Evolutionary conservation across 1,139 yeast species (phyloP), one percentile per base, ranked within the genome.

Genomic region (Debaryomycetaceae sp.): DNA sequence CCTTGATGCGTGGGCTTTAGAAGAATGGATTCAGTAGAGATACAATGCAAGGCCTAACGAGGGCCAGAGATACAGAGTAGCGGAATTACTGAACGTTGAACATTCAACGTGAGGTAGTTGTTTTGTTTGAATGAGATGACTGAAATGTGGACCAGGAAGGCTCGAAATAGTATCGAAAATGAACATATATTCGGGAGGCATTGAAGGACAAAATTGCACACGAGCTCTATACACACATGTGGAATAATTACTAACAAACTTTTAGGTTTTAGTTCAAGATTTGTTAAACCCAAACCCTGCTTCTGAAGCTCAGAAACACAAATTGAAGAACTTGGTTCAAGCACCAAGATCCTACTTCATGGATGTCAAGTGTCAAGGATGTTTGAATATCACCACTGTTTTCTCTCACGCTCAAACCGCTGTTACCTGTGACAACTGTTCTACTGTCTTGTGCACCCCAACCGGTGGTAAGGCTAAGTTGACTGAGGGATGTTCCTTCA

Each of bases 341-440:
- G 73, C 86, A 58, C 97, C 97, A 75, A 87, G 96, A 82, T 88
- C 96, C 53, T 89, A 80, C 85, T 90, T 89, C 88, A 87, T 90
- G 95, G 97, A 89, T 69, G 96, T 89, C 63, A 88, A 88, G 78
- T 89, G 96, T 80, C 96, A 93, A 75, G 97, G 97, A 65, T 90
- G 97, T 79, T 81, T 89, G 74, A 84, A 84, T 84, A 90, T 90
- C 81, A 88, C 97, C 76, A 89, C 96, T 60, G 96, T 90, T 64
- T 90, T 89, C 86, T 90, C 97, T 58, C 97, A 90, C 79, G 96
- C 97, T 57, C 97, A 89, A 81, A 89, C 97, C 62, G 96, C 96
- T 65, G 97, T 90, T 70, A 86, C 96, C 69, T 90, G 97, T 80
- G 96, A 91, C 69, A 83, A 93, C 54, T 90, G 97, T 78, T 85